A percentile compares a stretch with the other conserved stretches of the same genome.
These are phyloP conservation scores for Diatrype stigma DNA, from an alignment of 2,329 filamentous ascomycete genomes.

Conservation along the genomic window DNA sequence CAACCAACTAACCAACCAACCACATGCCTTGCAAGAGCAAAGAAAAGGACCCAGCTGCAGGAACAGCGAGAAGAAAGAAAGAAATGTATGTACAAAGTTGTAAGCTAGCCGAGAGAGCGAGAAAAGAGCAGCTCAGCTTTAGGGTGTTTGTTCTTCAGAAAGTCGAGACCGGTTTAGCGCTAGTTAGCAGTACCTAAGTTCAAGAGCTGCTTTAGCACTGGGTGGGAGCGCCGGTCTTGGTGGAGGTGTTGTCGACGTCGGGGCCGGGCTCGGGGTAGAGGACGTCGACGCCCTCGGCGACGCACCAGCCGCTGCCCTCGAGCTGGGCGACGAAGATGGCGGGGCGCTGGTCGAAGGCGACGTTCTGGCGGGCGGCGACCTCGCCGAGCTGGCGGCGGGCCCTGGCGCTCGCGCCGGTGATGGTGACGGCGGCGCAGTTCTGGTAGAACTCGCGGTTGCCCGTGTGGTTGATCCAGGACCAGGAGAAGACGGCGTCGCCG, in stretches of 20 bases:
- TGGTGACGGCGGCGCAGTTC: conserved; percentile 72
- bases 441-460: conserved; percentile 85
- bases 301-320: conserved; percentile 47
- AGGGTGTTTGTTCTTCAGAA: too few species aligned
- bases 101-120: not conserved
- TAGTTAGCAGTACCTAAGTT: too few species aligned
- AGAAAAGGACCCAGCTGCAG: not conserved
- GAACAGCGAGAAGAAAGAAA: not conserved
- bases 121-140: too few species aligned
- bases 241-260: conserved; percentile 39
- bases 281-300: conserved; percentile 56
- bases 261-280: conserved; percentile 63
- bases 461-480: conserved; percentile 73
- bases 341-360: conserved; percentile 54
- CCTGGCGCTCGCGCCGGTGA: conserved; percentile 38
- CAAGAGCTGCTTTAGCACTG: conserved; percentile 21
- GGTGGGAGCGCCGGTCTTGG: conserved; percentile 32
- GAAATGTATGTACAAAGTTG: not conserved
- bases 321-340: conserved; percentile 70
- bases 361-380: conserved; percentile 26
- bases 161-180: too few species aligned
- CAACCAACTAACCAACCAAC: not conserved
- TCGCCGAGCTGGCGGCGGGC: conserved; percentile 11
- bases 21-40: not conserved
- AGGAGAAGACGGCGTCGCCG: conserved; percentile 61